Evolutionary conservation across 2,329 filamentous ascomycete species (phyloP).

Genomic region (Thielaviopsis populi): DNA sequence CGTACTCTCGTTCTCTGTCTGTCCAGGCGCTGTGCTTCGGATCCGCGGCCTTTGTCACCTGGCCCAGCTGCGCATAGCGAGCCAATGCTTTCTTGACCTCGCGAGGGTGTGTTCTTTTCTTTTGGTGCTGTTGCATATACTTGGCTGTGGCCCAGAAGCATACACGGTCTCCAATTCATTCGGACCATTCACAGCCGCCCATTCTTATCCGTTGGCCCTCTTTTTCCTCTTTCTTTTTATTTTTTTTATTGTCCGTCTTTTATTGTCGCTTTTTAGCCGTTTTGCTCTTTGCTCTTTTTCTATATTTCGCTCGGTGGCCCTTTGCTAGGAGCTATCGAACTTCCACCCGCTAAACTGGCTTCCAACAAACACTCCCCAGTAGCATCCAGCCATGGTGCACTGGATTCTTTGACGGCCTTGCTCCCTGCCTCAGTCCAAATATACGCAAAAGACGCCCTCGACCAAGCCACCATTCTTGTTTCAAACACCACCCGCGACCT

Average conservation of each 20-base stretch:
- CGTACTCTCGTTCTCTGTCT: too few relatives aligned
- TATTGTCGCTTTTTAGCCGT: not conserved
- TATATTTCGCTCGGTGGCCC: constrained; percentile 9
- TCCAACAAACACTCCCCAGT: constrained; percentile 32
- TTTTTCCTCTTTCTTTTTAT: too few relatives aligned
- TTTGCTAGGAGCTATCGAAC: constrained; percentile 13
- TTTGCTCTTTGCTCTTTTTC: not conserved
- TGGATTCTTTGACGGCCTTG: constrained; percentile 42
- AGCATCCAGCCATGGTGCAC: constrained; percentile 25
- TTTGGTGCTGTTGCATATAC: not conserved
- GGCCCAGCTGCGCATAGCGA: not conserved
- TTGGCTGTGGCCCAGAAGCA: not conserved
- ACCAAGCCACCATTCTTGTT: constrained; percentile 25
- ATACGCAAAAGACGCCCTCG: constrained; percentile 32
- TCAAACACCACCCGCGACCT: constrained; percentile 38
- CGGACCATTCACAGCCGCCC: constrained; percentile 3
- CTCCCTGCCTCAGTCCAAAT: constrained; percentile 33
- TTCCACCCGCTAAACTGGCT: constrained; percentile 38
- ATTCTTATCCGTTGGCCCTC: not conserved
- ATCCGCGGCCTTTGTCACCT: not conserved
- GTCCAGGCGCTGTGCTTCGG: not conserved
- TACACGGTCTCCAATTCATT: not conserved
- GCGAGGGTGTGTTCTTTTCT: not conserved
- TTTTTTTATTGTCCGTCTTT: not conserved
- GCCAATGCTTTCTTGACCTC: not conserved